Evolutionary conservation across 257 asterid genomes (phyloP).

Genomic region (Plantago ovata): DNA sequence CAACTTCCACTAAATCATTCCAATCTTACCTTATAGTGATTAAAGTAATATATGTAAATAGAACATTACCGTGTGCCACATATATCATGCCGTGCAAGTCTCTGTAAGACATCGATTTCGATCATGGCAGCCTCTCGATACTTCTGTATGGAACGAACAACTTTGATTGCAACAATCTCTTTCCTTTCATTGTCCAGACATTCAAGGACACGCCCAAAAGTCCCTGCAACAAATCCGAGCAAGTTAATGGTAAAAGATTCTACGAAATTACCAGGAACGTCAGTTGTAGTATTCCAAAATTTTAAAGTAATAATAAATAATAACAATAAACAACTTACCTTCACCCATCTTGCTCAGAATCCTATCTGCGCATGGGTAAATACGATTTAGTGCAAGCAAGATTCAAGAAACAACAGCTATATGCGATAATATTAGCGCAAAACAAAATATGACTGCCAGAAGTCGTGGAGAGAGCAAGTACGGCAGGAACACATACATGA

Average conservation of each 20-base stretch:
- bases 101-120: conserved; percentile 73
- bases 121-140: conserved; percentile 89
- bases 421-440: conserved; percentile 7
- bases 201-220: conserved; percentile 81
- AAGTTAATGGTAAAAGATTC: conserved; percentile 17
- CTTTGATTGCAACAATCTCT: conserved; percentile 75
- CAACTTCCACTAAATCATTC: conserved; percentile 51
- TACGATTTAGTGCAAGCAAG: conserved; percentile 18
- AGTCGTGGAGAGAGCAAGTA: neutral
- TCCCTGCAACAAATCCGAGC: conserved; percentile 40
- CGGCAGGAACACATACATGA: neutral
- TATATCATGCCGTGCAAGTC: conserved; percentile 61
- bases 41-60: conserved; percentile 17
- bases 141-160: conserved; percentile 69
- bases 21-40: conserved; percentile 23
- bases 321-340: conserved; percentile 45
- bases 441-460: conserved; percentile 9
- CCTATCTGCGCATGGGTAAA: conserved; percentile 52
- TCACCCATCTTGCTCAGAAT: conserved; percentile 87
- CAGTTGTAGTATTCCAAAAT: too few relatives aligned
- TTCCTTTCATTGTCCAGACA: conserved; percentile 72
- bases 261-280: neutral
- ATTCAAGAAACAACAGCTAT: neutral
- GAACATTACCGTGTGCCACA: conserved; percentile 49
- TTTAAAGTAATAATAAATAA: conserved; percentile 11